Evolutionary conservation across 805 yeast genomes (phyloP).

Genomic region (Lachancea sp.): DNA sequence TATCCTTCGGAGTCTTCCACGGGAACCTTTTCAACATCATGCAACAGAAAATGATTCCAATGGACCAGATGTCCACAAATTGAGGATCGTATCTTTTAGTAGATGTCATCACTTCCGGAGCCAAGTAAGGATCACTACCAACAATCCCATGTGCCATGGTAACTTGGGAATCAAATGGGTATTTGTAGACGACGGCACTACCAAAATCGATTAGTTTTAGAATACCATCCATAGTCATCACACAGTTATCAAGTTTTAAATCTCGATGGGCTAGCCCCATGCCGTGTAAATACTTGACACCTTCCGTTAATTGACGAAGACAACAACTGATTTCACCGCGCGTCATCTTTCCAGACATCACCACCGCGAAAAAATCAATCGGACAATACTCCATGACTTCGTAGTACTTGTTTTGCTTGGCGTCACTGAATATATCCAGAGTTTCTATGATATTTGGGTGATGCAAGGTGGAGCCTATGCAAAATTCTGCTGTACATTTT

Average conservation of each 20-base stretch:
- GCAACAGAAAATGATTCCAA: conserved; percentile 79
- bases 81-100: conserved; percentile 61
- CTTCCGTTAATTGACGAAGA: conserved; percentile 64
- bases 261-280: conserved; percentile 81
- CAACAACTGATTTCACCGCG: conserved; percentile 79
- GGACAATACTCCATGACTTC: conserved; percentile 87
- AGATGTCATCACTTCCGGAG: conserved; percentile 66
- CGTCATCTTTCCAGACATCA: conserved; percentile 79
- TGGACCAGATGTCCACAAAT: conserved; percentile 77
- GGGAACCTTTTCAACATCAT: conserved; percentile 82
- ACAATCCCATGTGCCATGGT: conserved; percentile 69
- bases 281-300: conserved; percentile 66
- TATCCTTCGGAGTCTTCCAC: conserved; percentile 71
- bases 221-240: conserved; percentile 65
- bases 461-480: conserved; percentile 75
- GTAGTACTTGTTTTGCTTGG: conserved; percentile 62
- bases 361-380: conserved; percentile 77
- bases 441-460: conserved; percentile 80
- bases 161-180: conserved; percentile 58
- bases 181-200: conserved; percentile 73
- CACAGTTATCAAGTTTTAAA: conserved; percentile 77
- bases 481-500: conserved; percentile 82
- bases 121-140: conserved; percentile 82
- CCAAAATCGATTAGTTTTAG: conserved; percentile 79
- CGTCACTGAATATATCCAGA: conserved; percentile 52